phyloP scores from a whole-genome alignment of 179 eudicot genomes.

The Actinidia arguta region DNA sequence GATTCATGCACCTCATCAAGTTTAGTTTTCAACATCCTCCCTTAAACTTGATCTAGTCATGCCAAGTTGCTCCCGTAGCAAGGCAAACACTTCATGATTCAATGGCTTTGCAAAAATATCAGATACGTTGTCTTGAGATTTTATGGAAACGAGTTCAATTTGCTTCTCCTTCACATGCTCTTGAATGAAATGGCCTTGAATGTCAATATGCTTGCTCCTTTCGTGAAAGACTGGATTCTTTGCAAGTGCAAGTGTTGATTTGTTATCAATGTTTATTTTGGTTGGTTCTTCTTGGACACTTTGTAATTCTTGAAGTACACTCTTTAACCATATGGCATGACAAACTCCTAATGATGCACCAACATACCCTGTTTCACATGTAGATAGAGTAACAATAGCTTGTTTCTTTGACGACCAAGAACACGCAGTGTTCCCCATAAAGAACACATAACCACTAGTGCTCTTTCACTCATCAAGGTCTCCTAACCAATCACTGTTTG shows the following conservation, averaged over 20 bases:
- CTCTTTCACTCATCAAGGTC: not conserved
- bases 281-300: not conserved
- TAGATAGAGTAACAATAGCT: not conserved
- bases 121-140: not conserved
- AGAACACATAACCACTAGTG: not conserved
- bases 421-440: not conserved
- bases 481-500: not conserved
- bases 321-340: not conserved
- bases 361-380: not conserved
- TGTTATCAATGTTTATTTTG: not conserved
- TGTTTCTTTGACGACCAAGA: slow-evolving; percentile 2
- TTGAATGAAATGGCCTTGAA: not conserved
- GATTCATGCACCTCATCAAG: too few species aligned
- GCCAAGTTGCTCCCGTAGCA: too few species aligned
- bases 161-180: not conserved
- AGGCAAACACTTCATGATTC: not conserved
- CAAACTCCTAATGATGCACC: not conserved
- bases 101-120: not conserved
- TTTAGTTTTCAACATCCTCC: too few species aligned
- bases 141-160: not conserved
- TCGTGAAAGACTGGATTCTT: not conserved
- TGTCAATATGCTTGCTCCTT: not conserved
- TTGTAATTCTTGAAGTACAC: not conserved
- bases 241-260: not conserved
- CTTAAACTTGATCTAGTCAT: too few species aligned